Evolutionary conservation across 306 rosid genomes (phyloP), one percentile per base, ranked within the genome.

Genomic region (Vicia villosa): DNA sequence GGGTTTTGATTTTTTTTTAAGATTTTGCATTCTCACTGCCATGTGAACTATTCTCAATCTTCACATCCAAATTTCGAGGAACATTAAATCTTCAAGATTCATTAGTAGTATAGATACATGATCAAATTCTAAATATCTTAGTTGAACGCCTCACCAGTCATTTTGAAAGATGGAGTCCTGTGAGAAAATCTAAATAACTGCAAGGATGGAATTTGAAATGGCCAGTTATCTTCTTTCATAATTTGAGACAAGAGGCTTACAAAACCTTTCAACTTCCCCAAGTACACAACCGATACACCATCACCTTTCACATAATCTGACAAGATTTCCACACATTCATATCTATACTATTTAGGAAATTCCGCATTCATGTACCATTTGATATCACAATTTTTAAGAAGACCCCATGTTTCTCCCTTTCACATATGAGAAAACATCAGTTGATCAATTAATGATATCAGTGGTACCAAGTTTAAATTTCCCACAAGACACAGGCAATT

Each of bases 161-260:
- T 79, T 77, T 74, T 80, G 74, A 45, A 82, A 38, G 95, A 88
- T 4, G 98, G 97, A 85, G 88, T 77, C 83, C 78, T 84, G 86
- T 94, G 98, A 54, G 97, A 90, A 75, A 94, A 94, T 82, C 89
- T 94, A 74, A 86, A 85, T 57, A 85, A 77, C 30, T 90, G 89
- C 42, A 0, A 13, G 0, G 85, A 51, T 43, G 77, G 83, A 71
- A 94, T 85, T 72, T 62, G 79, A 70, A 72, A 76, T 2, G 74
- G 24, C 22, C 24, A 37, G 41, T n/a, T 65, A 21, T 72, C 86
- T 11, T 74, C 83, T 70, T 72, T 72, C 6, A 41, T 60, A 54
- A 40, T 76, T 75, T 49, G 95, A 75, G 69, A 54, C 60, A 90
- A 90, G 49, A 94, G 82, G 73, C 97, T 69, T 36, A 74, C 83